Conservation (phyloP, 2,329 filamentous ascomycete genomes). For the Xenosphaeropsis pyriputrescens region DNA sequence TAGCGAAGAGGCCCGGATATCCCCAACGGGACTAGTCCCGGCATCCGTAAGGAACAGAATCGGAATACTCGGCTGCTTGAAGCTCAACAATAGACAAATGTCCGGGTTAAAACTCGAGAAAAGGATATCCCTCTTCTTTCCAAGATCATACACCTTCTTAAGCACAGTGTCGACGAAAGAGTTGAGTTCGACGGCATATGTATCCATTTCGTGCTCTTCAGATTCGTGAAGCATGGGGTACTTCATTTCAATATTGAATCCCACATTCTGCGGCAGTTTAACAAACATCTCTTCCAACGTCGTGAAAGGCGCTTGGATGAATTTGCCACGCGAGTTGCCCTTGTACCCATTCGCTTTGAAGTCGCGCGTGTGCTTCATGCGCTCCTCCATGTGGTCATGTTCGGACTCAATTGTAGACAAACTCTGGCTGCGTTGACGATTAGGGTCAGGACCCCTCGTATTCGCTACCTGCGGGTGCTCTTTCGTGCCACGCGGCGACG, state of each 20-base stretch:
- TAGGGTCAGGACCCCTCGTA: conserved; percentile 8
- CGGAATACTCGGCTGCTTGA: conserved; percentile 95
- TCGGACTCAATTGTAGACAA: conserved; percentile 13
- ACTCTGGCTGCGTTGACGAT: conserved; percentile 19
- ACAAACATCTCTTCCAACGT: conserved; percentile 89
- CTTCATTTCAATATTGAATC: conserved; percentile 99
- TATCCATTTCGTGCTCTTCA: conserved; percentile 92
- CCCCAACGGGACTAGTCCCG: conserved; percentile 65
- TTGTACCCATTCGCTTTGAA: conserved; percentile 95
- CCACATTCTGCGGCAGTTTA: conserved; percentile 65
- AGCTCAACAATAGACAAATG: conserved; percentile 82
- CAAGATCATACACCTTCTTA: conserved; percentile 75
- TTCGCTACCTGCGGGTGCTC: conserved; percentile 8
- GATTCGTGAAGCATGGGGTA: conserved; percentile 97
- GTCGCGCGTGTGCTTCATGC: conserved; percentile 94
- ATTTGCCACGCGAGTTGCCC: conserved; percentile 82
- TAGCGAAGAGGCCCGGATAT: conserved; percentile 78
- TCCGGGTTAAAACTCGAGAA: conserved; percentile 98
- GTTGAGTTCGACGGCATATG: conserved; percentile 89
- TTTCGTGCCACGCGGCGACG: conserved; percentile 22
- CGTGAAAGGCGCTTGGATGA: conserved; percentile 91
- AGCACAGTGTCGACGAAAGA: conserved; percentile 92
- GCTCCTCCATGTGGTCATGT: conserved; percentile 39
- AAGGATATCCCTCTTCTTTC: conserved; percentile 75
- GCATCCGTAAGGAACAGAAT: conserved; percentile 91